Conservation (phyloP, 257 asterid species). For the Voacanga thouarsii region DNA sequence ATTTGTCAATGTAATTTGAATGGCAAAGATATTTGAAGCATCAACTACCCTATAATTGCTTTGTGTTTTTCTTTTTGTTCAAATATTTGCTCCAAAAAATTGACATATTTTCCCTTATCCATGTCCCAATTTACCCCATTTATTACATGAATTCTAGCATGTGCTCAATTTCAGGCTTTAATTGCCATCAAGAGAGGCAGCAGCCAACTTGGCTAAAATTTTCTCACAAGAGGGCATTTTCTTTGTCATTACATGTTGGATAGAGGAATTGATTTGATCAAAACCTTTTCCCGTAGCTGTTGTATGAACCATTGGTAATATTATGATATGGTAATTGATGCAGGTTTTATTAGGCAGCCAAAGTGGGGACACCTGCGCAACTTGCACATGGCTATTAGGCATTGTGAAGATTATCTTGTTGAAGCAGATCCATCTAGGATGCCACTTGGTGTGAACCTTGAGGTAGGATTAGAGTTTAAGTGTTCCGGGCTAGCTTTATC, state of each 20-base stretch:
- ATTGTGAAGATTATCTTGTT: conserved; percentile 71
- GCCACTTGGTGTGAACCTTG: conserved; percentile 65
- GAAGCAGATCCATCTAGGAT: conserved; percentile 49
- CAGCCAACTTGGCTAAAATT: background rate
- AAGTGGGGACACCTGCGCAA: conserved; percentile 83
- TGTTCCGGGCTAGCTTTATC: background rate
- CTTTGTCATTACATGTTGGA: background rate
- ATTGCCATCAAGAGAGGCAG: background rate
- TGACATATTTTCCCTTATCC: background rate
- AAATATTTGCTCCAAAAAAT: background rate
- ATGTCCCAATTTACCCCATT: background rate
- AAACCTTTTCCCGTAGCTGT: background rate
- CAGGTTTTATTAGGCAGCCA: conserved; percentile 66
- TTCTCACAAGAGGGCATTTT: background rate
- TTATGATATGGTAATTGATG: conserved; percentile 19
- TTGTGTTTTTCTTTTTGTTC: background rate
- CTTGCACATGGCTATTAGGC: conserved; percentile 62
- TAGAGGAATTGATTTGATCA: background rate
- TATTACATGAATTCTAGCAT: background rate
- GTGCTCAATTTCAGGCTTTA: background rate
- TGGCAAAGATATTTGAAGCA: too few relatives aligned
- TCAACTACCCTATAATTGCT: background rate
- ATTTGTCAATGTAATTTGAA: background rate
- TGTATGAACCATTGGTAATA: background rate
- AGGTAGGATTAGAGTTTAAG: conserved; percentile 30